These are phyloP conservation scores for Solanum etuberosum DNA, from an alignment of 257 asterid genomes.

Conservation along the genomic window DNA sequence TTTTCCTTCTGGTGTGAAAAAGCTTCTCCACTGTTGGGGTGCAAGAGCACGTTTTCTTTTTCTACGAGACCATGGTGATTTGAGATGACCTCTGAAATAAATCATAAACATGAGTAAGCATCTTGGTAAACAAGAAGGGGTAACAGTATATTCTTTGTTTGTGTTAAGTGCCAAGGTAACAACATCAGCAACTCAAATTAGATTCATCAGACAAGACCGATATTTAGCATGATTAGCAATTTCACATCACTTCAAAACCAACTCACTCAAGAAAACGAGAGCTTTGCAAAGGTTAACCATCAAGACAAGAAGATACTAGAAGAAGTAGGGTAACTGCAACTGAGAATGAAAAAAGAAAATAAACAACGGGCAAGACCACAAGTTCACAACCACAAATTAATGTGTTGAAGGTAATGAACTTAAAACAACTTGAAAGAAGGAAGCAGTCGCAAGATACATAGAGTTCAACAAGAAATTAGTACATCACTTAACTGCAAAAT, in stretches of 20 bases:
- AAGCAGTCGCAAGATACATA: neutral
- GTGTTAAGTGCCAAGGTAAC: neutral
- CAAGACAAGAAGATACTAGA: neutral
- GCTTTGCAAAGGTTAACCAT: neutral
- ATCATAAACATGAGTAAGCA: conserved; percentile 6
- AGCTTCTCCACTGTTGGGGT: conserved; percentile 64
- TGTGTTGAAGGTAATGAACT: neutral
- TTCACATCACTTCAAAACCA: neutral
- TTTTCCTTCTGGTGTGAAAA: conserved; percentile 79
- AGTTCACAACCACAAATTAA: neutral
- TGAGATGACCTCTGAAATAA: conserved; percentile 59
- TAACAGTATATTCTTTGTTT: neutral
- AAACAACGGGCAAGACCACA: neutral
- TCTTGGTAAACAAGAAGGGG: conserved; percentile 3
- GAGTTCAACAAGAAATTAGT: neutral
- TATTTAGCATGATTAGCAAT: neutral
- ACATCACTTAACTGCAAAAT: neutral
- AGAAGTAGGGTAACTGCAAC: neutral
- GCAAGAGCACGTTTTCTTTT: conserved; percentile 69
- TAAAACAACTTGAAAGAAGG: neutral
- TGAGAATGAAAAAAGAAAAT: neutral
- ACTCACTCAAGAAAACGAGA: neutral
- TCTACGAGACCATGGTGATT: conserved; percentile 94
- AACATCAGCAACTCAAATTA: neutral
- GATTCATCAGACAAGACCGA: neutral